Percentiles rank a stretch among this genome's conserved stretches.
phyloP scores from a whole-genome alignment of 139 green algal genomes.

The Micractinium sp. region DNA sequence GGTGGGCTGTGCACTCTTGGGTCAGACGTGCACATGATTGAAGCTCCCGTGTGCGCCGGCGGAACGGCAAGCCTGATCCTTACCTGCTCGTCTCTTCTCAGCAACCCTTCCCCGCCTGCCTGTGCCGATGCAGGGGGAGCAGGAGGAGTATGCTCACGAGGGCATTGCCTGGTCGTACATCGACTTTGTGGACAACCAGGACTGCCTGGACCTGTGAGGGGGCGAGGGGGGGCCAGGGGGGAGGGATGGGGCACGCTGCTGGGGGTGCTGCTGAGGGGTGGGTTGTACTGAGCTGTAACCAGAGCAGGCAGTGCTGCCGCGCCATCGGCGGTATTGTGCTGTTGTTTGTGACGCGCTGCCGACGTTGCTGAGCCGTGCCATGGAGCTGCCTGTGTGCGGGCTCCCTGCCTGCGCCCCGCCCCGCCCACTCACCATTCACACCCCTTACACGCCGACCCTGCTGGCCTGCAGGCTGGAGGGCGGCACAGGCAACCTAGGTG shows the following conservation, averaged over 20 bases:
- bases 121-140: constrained; percentile 39
- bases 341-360: background rate
- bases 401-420: too few relatives aligned
- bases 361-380: background rate
- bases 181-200: constrained; percentile 98
- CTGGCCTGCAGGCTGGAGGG: constrained; percentile 11
- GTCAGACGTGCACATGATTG: too few relatives aligned
- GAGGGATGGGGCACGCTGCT: background rate
- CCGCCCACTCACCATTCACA: background rate
- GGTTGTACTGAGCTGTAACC: too few relatives aligned
- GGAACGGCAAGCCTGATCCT: too few relatives aligned
- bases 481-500: constrained; percentile 63
- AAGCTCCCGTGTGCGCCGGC: too few relatives aligned
- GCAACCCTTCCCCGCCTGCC: background rate
- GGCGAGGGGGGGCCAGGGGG: background rate
- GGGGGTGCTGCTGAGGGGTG: background rate
- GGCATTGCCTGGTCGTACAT: constrained; percentile 98
- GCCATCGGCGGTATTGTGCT: background rate
- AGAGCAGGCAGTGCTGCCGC: too few relatives aligned
- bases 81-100: background rate
- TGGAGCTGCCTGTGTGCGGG: background rate
- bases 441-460: background rate
- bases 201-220: constrained; percentile 94
- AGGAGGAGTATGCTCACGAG: constrained; percentile 94
- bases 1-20: too few relatives aligned